Evolutionary conservation across 305 asterid genomes (phyloP).

Genomic region (Euphrasia arctica): DNA sequence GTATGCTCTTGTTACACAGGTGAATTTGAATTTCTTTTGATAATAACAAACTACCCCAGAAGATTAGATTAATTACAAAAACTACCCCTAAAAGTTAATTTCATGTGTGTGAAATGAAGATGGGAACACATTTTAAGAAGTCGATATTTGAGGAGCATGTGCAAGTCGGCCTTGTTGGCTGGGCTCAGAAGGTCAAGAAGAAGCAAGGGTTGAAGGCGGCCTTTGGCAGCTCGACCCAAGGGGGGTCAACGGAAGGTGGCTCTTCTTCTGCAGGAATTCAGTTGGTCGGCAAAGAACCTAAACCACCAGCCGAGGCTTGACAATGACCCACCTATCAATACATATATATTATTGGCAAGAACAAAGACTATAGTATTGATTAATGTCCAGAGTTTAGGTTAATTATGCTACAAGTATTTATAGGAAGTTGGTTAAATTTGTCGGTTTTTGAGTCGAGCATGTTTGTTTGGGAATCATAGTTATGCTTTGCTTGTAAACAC

Average conservation of each 20-base stretch:
- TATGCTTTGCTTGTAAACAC: not conserved
- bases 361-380: not conserved
- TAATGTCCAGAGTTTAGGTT: not conserved
- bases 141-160: conserved; percentile 83
- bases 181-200: conserved; percentile 76
- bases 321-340: not conserved
- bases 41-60: not conserved
- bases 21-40: conserved; percentile 22
- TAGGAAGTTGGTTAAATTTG: not conserved
- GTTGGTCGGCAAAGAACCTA: conserved; percentile 38
- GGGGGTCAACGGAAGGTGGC: conserved; percentile 34
- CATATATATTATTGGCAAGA: conserved; percentile 14
- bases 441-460: not conserved
- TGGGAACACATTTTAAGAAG: conserved; percentile 94
- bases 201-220: conserved; percentile 54
- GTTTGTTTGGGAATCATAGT: not conserved
- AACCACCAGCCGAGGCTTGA: conserved; percentile 27
- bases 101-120: conserved; percentile 36
- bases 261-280: conserved; percentile 42
- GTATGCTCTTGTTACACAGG: conserved; percentile 95
- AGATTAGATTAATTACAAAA: not conserved
- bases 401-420: not conserved
- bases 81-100: not conserved
- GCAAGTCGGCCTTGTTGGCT: conserved; percentile 77
- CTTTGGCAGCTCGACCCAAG: conserved; percentile 34